Base-by-base conservation (phyloP, 805 yeast genomes). In the Cyberlindnera petersonii region DNA sequence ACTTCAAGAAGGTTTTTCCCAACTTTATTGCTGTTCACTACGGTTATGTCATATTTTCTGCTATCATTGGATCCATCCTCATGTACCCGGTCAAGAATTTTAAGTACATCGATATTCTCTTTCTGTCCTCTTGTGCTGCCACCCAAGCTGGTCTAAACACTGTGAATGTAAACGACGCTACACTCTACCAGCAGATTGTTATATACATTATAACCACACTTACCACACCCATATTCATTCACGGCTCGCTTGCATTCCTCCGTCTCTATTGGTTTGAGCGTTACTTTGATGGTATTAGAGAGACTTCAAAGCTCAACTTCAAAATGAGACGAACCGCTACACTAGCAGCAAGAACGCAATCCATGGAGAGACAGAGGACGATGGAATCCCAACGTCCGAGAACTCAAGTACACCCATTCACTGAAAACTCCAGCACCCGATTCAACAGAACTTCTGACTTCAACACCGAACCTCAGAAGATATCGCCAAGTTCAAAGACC, bases 111-210 rank as follows among this genome's bases (percentile, higher is more conserved):
- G 98, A 93, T 64, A 77, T 83, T 2, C 63, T 93, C 24, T 86
- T 91, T 59, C 65, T 86, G 39, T 73, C 88, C 0, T 66, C 80
- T 9, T 91, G 95, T 9, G 78, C 93, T 0, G 64, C 82, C 2
- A 87, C 98, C 2, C 96, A 91, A 56, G 95, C 96, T 0, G 99
- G 99, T 1, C 64, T 93, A 39, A 88, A 87, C 57, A 82, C 96
- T 0, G 68, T 86, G 18, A 77, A 87, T 50, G 47, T 82, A 26
- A 86, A 86, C 56, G 61, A 66, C 0, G 48, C 89, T 40, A 62
- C 70, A 0, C 58, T 84, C 31, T 91, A 82, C 63, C 98, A 93
- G 60, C 98, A 91, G 56, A 73, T 88, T 13, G 67, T 74, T 9
- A 60, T 91, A 3, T 86, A 81, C 56, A 47, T 85, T 10, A 43